phyloP scores from a whole-genome alignment of 768 basidiomycete species.

The Lentinula boryana region DNA sequence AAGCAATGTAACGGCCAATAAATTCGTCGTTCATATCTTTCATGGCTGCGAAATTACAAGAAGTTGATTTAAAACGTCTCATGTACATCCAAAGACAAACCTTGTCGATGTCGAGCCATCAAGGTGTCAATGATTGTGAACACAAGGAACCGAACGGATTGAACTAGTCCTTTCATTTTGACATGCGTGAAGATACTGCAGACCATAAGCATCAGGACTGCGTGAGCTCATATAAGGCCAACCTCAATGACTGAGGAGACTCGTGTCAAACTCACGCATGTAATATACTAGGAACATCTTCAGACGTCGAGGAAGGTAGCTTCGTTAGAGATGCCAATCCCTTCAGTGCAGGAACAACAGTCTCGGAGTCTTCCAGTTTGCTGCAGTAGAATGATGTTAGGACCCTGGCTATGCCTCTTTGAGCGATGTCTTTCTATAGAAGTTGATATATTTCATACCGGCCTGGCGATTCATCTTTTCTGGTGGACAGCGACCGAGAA shows the following conservation, averaged over 20 bases:
- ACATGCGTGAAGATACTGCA: conserved; percentile 58
- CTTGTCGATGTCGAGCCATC: conserved; percentile 62
- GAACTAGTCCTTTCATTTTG: conserved; percentile 75
- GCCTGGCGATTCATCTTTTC: conserved; percentile 73
- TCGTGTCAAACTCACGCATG: conserved; percentile 40
- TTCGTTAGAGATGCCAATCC: conserved; percentile 66
- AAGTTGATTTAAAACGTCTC: neutral
- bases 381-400: conserved; percentile 78
- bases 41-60: conserved; percentile 40
- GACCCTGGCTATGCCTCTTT: conserved; percentile 57
- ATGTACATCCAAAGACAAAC: conserved; percentile 29
- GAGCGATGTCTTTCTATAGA: conserved; percentile 7
- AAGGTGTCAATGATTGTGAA: conserved; percentile 78
- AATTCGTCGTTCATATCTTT: conserved; percentile 71
- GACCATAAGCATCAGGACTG: neutral
- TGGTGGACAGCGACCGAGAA: conserved; percentile 55
- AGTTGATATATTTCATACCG: conserved; percentile 41
- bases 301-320: conserved; percentile 55
- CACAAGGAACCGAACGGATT: conserved; percentile 75
- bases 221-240: conserved; percentile 31
- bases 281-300: conserved; percentile 57
- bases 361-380: conserved; percentile 83
- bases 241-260: neutral
- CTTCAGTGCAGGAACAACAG: conserved; percentile 73
- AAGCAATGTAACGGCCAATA: conserved; percentile 61